These are phyloP conservation scores for Aspergillus kassunensis DNA, from an alignment of 495 filamentous ascomycete species.

Conservation along the genomic window DNA sequence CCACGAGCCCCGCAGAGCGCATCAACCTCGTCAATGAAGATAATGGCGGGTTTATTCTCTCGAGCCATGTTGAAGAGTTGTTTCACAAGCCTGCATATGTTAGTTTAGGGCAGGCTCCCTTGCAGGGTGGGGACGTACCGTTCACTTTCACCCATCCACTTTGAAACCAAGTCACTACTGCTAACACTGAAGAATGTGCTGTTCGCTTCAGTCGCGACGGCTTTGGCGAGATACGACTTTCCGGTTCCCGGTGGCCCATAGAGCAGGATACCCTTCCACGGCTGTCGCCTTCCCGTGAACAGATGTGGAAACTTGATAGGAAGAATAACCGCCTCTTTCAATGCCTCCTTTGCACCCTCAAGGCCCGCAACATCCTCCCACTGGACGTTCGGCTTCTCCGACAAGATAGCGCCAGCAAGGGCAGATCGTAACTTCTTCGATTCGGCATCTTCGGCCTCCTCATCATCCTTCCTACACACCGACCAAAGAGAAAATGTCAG, in stretches of 20 bases:
- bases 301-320: conserved; percentile 98
- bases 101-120: not conserved
- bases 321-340: conserved; percentile 95
- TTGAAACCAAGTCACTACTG: conserved; percentile 92
- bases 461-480: conserved; percentile 48
- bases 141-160: conserved; percentile 99
- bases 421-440: conserved; percentile 91
- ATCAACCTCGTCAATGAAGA: conserved; percentile 99
- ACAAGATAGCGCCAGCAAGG: conserved; percentile 84
- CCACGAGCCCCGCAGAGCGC: conserved; percentile 93
- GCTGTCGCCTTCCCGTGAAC: conserved; percentile 94
- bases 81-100: conserved; percentile 72
- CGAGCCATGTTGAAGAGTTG: conserved; percentile 97
- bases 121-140: conserved; percentile 49
- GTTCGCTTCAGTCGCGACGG: conserved; percentile 96
- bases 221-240: conserved; percentile 95
- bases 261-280: conserved; percentile 96
- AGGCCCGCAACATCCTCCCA: conserved; percentile 99
- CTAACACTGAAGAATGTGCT: conserved; percentile 99
- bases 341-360: conserved; percentile 89
- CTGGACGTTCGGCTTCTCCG: conserved; percentile 89
- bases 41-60: conserved; percentile 96
- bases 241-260: conserved; percentile 96
- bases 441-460: conserved; percentile 73
- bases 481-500: not conserved